Percentiles rank a stretch among this genome's conserved stretches.
These are phyloP conservation scores for Yamadazyma friedrichii DNA, from an alignment of 1,139 yeast species.

Conservation along the genomic window DNA sequence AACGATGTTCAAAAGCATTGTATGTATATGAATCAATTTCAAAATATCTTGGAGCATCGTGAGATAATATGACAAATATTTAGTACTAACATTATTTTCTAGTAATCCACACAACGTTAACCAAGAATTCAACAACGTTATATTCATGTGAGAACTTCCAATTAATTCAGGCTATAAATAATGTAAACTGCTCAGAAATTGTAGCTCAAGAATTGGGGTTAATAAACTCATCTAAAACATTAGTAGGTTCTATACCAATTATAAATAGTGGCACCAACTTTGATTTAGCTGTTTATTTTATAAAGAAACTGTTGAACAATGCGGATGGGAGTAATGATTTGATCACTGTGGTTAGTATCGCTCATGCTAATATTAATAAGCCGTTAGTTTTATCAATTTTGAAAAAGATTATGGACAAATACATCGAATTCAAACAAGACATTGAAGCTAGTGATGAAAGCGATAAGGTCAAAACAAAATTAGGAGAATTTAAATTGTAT, in stretches of 20 bases:
- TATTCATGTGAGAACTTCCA: slow-evolving; percentile 53
- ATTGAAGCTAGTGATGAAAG: slow-evolving; percentile 15
- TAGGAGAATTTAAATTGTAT: slow-evolving; percentile 50
- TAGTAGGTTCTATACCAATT: slow-evolving; percentile 44
- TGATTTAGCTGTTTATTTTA: slow-evolving; percentile 44
- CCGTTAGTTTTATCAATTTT: slow-evolving; percentile 46
- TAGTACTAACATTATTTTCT: background rate
- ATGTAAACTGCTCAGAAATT: slow-evolving; percentile 51
- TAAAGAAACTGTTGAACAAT: slow-evolving; percentile 44
- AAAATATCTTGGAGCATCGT: too few species aligned
- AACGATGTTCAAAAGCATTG: slow-evolving; percentile 31
- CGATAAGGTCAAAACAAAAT: slow-evolving; percentile 24
- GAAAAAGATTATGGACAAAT: slow-evolving; percentile 51
- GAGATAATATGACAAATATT: too few species aligned
- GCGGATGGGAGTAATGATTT: slow-evolving; percentile 48
- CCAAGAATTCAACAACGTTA: slow-evolving; percentile 54
- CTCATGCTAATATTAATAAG: slow-evolving; percentile 43
- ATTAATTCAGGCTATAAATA: slow-evolving; percentile 35
- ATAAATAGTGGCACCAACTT: slow-evolving; percentile 27
- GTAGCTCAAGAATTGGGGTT: slow-evolving; percentile 56
- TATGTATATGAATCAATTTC: too few species aligned
- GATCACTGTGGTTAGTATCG: slow-evolving; percentile 49
- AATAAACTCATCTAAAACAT: slow-evolving; percentile 47
- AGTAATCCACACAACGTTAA: slow-evolving; percentile 48
- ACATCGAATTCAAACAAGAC: slow-evolving; percentile 39